Conservation (phyloP, 495 filamentous ascomycete genomes). For the Aspergillus baeticus region DNA sequence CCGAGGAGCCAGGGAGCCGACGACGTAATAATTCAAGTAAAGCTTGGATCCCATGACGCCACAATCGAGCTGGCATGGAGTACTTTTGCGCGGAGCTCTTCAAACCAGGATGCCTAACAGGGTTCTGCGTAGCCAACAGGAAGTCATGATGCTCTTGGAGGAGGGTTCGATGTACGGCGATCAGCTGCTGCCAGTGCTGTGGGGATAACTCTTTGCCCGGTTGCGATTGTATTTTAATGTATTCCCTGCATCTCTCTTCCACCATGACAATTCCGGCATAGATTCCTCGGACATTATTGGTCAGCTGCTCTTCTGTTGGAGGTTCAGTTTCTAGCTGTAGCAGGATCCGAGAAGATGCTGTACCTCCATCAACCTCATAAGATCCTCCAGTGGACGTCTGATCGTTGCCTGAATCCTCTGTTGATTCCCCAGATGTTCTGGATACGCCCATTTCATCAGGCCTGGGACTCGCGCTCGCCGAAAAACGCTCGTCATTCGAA, state of each 20-base stretch:
- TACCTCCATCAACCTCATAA: slow-evolving; percentile 16
- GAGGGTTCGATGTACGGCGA: slow-evolving; percentile 68
- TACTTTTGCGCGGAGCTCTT: slow-evolving; percentile 64
- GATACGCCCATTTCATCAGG: slow-evolving; percentile 9
- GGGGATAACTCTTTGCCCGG: slow-evolving; percentile 45
- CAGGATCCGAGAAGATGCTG: slow-evolving; percentile 47
- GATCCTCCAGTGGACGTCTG: slow-evolving; percentile 11
- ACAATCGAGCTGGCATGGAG: slow-evolving; percentile 81
- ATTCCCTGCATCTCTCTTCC: slow-evolving; percentile 74
- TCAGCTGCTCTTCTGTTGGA: slow-evolving; percentile 74
- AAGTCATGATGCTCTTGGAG: slow-evolving; percentile 82
- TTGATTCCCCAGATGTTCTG: slow-evolving; percentile 7
- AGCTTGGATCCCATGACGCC: slow-evolving; percentile 78
- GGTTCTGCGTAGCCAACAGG: slow-evolving; percentile 75
- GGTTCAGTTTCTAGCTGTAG: slow-evolving; percentile 62
- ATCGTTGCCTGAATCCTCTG: slow-evolving; percentile 17
- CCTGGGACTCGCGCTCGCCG: slow-evolving; percentile 5
- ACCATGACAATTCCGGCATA: slow-evolving; percentile 78
- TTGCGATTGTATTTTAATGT: slow-evolving; percentile 59
- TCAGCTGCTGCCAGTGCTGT: slow-evolving; percentile 71
- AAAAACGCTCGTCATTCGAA: slow-evolving; percentile 10
- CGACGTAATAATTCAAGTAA: slow-evolving; percentile 73
- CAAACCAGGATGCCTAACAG: slow-evolving; percentile 59
- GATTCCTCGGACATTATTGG: slow-evolving; percentile 66
- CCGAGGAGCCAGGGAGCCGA: slow-evolving; percentile 65